These are phyloP conservation scores for Umbelopsis vinacea DNA, from an alignment of 192 early-diverging fungal genomes.

Conservation along the genomic window DNA sequence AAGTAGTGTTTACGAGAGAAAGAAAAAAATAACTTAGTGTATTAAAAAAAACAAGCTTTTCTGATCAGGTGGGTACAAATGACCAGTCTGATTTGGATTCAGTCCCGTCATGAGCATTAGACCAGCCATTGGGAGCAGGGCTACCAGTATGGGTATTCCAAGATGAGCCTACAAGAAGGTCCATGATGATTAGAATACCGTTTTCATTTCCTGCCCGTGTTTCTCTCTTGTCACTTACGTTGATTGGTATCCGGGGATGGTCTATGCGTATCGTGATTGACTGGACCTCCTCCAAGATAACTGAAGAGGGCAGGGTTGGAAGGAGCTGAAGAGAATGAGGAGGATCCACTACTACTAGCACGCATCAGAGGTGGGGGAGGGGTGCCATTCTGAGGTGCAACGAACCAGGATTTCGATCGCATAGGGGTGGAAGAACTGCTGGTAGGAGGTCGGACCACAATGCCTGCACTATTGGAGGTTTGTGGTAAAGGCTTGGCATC, in stretches of 20 bases:
- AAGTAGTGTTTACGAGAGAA: neutral
- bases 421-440: conserved; percentile 16
- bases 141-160: conserved; percentile 16
- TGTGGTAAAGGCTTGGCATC: conserved; percentile 8
- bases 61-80: neutral
- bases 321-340: neutral
- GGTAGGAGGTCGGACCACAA: conserved; percentile 16
- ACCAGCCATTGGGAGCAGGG: neutral
- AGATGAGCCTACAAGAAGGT: neutral
- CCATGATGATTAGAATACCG: neutral
- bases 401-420: conserved; percentile 17
- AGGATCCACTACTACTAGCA: conserved; percentile 13
- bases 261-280: conserved; percentile 2
- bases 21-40: neutral
- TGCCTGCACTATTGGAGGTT: conserved; percentile 1
- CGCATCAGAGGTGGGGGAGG: conserved; percentile 18
- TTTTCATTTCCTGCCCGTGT: neutral
- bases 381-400: neutral
- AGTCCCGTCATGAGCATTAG: conserved; percentile 1
- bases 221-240: neutral
- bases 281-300: conserved; percentile 16
- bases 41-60: neutral
- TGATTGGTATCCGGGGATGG: conserved; percentile 17
- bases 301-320: conserved; percentile 19
- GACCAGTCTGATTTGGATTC: conserved; percentile 15